Percentiles rank a stretch among this genome's conserved stretches.
These are phyloP conservation scores for Chrysoporthe deuterocubensis DNA, from an alignment of 2,329 filamentous ascomycete genomes.

Conservation along the genomic window DNA sequence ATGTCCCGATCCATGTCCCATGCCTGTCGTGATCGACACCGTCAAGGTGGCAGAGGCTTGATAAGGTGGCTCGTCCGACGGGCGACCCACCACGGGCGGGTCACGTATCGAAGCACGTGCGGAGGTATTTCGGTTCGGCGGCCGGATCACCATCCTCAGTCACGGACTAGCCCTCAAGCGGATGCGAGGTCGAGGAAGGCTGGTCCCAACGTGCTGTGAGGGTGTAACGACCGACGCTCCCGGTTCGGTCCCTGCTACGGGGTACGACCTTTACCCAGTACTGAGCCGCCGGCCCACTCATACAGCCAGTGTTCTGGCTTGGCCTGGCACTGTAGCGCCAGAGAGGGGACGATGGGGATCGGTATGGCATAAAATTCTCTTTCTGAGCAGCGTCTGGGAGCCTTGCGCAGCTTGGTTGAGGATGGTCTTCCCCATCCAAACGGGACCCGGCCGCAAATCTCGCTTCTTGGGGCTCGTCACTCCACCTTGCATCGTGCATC, in stretches of 20 bases:
- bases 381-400: background rate
- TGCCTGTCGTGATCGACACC: too few species aligned
- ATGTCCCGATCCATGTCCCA: background rate
- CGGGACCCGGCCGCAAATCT: background rate
- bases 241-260: background rate
- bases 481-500: background rate
- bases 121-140: conserved; percentile 3
- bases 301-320: background rate
- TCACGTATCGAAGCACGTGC: background rate
- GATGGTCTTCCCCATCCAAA: background rate
- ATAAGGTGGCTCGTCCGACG: background rate
- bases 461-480: background rate
- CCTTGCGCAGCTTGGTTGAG: background rate
- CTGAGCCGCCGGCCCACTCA: background rate
- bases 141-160: conserved; percentile 1
- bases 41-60: background rate
- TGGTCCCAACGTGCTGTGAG: background rate
- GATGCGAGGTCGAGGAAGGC: background rate
- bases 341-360: background rate
- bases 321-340: background rate
- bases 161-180: background rate
- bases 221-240: background rate
- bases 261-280: too few species aligned
- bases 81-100: background rate
- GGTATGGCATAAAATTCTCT: too few species aligned